phyloP scores from a whole-genome alignment of 2,329 filamentous ascomycete species.

The Penicillium sp. region DNA sequence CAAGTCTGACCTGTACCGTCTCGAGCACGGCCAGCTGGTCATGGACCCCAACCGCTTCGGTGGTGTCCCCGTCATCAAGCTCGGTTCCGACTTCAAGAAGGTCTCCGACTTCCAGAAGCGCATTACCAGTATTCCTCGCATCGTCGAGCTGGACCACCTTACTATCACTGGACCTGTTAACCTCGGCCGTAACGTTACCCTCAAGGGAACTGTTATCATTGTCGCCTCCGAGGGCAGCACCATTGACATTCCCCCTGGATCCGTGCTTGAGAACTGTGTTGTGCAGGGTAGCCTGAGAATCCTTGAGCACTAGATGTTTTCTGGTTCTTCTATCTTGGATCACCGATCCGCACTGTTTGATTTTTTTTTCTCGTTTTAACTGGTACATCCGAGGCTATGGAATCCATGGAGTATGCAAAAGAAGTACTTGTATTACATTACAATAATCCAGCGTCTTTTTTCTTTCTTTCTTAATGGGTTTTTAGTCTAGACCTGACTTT shows the following conservation, averaged over 20 bases:
- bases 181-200: constrained; percentile 87
- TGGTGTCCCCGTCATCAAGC: constrained; percentile 96
- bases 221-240: constrained; percentile 97
- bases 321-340: background rate
- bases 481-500: constrained; percentile 14
- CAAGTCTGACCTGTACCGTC: constrained; percentile 98
- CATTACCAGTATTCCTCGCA: constrained; percentile 51
- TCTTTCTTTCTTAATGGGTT: constrained; percentile 12
- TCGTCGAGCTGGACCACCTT: constrained; percentile 64
- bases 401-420: constrained; percentile 27
- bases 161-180: constrained; percentile 98
- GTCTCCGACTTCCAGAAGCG: constrained; percentile 70
- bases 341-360: background rate
- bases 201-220: constrained; percentile 98
- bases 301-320: constrained; percentile 59
- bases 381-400: constrained; percentile 28
- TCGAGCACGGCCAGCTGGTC: constrained; percentile 96
- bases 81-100: constrained; percentile 99
- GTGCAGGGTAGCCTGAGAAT: constrained; percentile 91
- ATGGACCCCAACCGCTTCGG: constrained; percentile 97
- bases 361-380: constrained; percentile 16
- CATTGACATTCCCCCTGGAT: constrained; percentile 95
- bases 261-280: constrained; percentile 96
- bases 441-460: constrained; percentile 30
- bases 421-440: constrained; percentile 30